These are phyloP conservation scores for Aspergillus bridgeri DNA, from an alignment of 495 filamentous ascomycete species.

Conservation along the genomic window DNA sequence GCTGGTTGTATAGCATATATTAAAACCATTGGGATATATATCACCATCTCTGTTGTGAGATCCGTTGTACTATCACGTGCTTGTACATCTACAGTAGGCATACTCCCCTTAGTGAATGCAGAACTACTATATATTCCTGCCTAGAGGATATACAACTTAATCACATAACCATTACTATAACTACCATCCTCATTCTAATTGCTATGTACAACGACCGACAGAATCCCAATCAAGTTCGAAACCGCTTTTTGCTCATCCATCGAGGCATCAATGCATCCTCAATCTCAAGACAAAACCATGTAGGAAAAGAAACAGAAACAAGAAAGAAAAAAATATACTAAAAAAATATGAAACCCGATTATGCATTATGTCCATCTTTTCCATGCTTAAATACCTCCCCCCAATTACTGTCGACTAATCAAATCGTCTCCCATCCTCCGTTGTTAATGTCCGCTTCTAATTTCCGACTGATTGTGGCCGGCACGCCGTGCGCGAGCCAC, in stretches of 20 bases:
- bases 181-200: neutral
- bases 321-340: neutral
- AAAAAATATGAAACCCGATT: neutral
- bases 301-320: neutral
- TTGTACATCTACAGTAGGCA: too few species aligned
- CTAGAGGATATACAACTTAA: too few species aligned
- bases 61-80: too few species aligned
- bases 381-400: neutral
- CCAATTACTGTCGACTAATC: slow-evolving; percentile 14
- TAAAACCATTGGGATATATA: too few species aligned
- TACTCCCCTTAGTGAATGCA: too few species aligned
- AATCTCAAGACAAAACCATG: neutral
- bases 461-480: slow-evolving; percentile 83
- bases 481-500: slow-evolving; percentile 84
- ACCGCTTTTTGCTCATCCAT: neutral
- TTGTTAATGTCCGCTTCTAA: slow-evolving; percentile 93
- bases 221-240: neutral
- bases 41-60: too few species aligned
- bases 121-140: too few species aligned
- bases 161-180: too few species aligned
- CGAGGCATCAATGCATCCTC: neutral
- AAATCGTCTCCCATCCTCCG: slow-evolving; percentile 94
- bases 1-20: too few species aligned
- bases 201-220: neutral
- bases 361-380: neutral